A percentile compares a stretch with the other conserved stretches of the same genome.
Conservation (phyloP, 2,329 filamentous ascomycete genomes). For the Fusarium sp. region DNA sequence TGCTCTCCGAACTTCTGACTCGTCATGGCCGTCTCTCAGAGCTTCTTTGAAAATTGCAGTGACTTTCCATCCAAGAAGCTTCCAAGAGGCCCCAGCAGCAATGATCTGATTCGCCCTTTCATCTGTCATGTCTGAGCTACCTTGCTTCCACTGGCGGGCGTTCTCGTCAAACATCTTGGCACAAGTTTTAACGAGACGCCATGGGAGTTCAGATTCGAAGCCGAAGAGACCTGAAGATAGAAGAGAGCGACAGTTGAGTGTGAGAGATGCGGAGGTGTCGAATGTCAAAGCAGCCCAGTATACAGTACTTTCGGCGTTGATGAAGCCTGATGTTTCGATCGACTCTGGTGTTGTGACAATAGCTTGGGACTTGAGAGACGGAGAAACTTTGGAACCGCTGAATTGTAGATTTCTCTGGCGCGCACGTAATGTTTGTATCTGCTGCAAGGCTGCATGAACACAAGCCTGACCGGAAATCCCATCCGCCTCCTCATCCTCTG, state of each 20-base stretch:
- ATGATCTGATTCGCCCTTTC: slow-evolving; percentile 46
- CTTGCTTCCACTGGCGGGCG: slow-evolving; percentile 38
- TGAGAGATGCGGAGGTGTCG: slow-evolving; percentile 53
- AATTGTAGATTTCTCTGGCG: slow-evolving; percentile 52
- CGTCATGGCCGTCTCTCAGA: slow-evolving; percentile 45
- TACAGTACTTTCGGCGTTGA: slow-evolving; percentile 50
- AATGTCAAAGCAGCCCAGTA: slow-evolving; percentile 55
- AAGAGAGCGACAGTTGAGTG: slow-evolving; percentile 51
- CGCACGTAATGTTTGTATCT: slow-evolving; percentile 52
- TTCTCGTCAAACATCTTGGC: slow-evolving; percentile 45
- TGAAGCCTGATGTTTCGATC: slow-evolving; percentile 45
- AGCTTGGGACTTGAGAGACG: slow-evolving; percentile 29
- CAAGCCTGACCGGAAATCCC: slow-evolving; percentile 53
- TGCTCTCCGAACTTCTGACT: slow-evolving; percentile 41
- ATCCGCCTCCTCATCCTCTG: slow-evolving; percentile 52
- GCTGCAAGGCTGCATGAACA: slow-evolving; percentile 53
- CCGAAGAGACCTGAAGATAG: slow-evolving; percentile 52
- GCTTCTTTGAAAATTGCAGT: slow-evolving; percentile 47
- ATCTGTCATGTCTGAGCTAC: slow-evolving; percentile 43
- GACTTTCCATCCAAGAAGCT: slow-evolving; percentile 46
- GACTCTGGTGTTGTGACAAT: slow-evolving; percentile 41
- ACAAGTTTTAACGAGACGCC: slow-evolving; percentile 43
- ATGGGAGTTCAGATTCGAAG: slow-evolving; percentile 44
- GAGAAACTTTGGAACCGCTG: slow-evolving; percentile 52
- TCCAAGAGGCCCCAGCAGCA: slow-evolving; percentile 43